Evolutionary conservation across 1,139 yeast genomes (phyloP).

Genomic region (Protomyces inundatus): DNA sequence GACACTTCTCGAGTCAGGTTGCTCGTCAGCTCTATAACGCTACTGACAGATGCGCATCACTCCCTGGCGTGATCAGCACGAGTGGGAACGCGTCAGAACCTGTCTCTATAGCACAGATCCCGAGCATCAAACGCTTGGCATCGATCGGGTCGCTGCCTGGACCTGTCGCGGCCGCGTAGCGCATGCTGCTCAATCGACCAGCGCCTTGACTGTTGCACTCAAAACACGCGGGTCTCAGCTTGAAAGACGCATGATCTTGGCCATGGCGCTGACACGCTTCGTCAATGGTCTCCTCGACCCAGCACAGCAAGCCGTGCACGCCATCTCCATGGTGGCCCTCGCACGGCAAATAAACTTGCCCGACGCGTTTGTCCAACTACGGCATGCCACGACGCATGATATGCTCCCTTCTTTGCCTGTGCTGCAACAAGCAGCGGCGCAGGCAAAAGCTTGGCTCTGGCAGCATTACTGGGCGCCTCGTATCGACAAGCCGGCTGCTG

Average conservation of each 20-base stretch:
- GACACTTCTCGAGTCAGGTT: too few species aligned
- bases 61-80: constrained; percentile 17
- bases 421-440: constrained; percentile 52
- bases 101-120: constrained; percentile 8
- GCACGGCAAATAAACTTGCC: constrained; percentile 72
- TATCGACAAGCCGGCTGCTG: neutral
- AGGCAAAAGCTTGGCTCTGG: constrained; percentile 72
- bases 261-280: constrained; percentile 76
- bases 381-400: constrained; percentile 86
- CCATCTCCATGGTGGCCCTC: constrained; percentile 68
- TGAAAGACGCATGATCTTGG: constrained; percentile 45
- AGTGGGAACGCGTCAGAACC: constrained; percentile 3
- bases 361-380: constrained; percentile 74
- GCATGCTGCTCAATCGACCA: constrained; percentile 71
- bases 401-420: constrained; percentile 61
- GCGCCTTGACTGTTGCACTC: constrained; percentile 53
- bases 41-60: neutral
- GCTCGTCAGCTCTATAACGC: too few species aligned
- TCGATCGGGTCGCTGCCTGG: constrained; percentile 24
- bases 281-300: constrained; percentile 92
- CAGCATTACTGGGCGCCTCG: constrained; percentile 62
- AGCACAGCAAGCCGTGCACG: constrained; percentile 69
- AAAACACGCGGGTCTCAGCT: constrained; percentile 39
- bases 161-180: constrained; percentile 62
- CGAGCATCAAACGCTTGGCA: neutral